Conservation (phyloP, 2,329 filamentous ascomycete genomes). For the Neonectria hederae region DNA sequence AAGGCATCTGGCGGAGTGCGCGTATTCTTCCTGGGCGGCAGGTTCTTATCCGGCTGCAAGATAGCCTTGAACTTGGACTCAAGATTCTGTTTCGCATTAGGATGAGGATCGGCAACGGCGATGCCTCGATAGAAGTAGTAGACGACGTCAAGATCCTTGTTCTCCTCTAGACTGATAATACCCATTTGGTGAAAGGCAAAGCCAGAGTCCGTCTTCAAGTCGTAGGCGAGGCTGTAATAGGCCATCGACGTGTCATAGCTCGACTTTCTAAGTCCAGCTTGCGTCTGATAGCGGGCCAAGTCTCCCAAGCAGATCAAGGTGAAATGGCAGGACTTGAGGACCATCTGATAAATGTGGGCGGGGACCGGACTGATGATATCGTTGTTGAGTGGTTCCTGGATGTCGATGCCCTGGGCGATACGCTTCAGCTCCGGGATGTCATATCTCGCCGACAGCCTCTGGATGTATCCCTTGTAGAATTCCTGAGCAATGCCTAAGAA, state of each 20-base stretch:
- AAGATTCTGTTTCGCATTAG: conserved; percentile 78
- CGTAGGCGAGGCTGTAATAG: conserved; percentile 85
- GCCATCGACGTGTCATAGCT: conserved; percentile 83
- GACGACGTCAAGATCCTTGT: conserved; percentile 82
- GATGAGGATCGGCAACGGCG: conserved; percentile 77
- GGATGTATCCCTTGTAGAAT: conserved; percentile 89
- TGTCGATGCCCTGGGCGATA: conserved; percentile 53
- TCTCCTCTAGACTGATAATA: conserved; percentile 81
- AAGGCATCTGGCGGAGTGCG: conserved; percentile 67
- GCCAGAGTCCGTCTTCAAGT: conserved; percentile 81
- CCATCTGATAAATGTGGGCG: conserved; percentile 62
- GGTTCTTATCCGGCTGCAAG: conserved; percentile 49
- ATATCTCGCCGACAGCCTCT: conserved; percentile 74
- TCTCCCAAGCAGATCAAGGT: conserved; percentile 90
- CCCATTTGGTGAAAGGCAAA: conserved; percentile 90
- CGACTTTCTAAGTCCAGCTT: conserved; percentile 75
- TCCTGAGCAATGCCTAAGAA: conserved; percentile 89
- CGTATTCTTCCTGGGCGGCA: conserved; percentile 42
- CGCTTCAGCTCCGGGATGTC: conserved; percentile 61
- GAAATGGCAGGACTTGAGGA: conserved; percentile 80
- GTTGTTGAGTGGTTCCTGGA: conserved; percentile 38
- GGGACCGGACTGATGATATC: conserved; percentile 57
- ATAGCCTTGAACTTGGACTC: conserved; percentile 76
- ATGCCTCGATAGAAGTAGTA: conserved; percentile 91
- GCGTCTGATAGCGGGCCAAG: conserved; percentile 84